Evolutionary conservation across 495 filamentous ascomycete genomes (phyloP), one percentile per base, ranked within the genome.

Genomic region (Penicillium longicatenatum): DNA sequence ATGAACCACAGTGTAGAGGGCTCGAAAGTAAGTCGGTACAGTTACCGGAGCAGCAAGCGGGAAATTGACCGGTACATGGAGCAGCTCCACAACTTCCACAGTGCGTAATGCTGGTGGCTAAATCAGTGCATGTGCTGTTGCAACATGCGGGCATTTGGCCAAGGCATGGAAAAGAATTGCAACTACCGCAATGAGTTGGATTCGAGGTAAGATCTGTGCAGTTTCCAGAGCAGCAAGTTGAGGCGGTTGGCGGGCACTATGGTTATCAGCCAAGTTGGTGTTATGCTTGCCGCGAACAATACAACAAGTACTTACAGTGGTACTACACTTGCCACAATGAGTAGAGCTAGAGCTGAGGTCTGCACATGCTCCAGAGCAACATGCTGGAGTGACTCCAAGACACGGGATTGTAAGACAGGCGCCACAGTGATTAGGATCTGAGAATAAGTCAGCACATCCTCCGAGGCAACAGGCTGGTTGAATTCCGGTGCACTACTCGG

Each of bases 391-490:
- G 19, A 52, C 9, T 37, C 60, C 60, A 26, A 52, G 47, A 55
- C 60, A 63, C 16, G 60, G 60, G 24, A 45, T n/a, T 14, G 55
- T 47, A 2, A 59, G 39, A 29, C 61, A 57, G 16, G 49, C 50
- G 14, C 54, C 59, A n/a, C 59, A 61, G 30, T 61, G 59, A 42
- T 57, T 57, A 12, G 54, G 54, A 50, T 61, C 50, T 4, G 50
- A 43, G 42, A 21, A 26, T 11, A 61, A 12, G 20, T 61, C 54
- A 20, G 44, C 43, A n/a, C 61, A 63, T 11, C 22, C 29, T 52
- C 57, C 57, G 1, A 56, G 33, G 39, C 61, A 63, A 37, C 61
- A 64, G 8, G 61, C 42, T 30, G 61, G 61, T 37, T 57, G 37
- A 39, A 45, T 16, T 33, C 53, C 50, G 16, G 50, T 21, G 39